phyloP scores from a whole-genome alignment of 257 asterid genomes.

The Penstemon eatonii region DNA sequence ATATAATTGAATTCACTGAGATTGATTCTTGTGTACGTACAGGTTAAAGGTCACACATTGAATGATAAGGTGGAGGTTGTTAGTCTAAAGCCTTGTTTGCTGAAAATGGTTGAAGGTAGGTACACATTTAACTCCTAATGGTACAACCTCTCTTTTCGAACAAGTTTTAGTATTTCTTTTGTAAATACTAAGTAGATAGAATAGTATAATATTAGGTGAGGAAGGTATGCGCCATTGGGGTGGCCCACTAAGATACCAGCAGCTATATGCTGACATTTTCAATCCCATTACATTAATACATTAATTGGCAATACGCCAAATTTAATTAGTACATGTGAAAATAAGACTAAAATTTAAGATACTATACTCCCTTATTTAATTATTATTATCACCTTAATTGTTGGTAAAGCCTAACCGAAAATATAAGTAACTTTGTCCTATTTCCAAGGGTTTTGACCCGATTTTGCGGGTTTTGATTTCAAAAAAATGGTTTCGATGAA shows the following conservation, averaged over 20 bases:
- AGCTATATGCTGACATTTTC: neutral
- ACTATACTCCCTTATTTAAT: neutral
- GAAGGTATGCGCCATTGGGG: too few relatives aligned
- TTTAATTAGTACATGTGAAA: neutral
- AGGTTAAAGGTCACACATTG: conserved; percentile 82
- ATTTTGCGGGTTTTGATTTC: too few relatives aligned
- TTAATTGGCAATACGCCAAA: neutral
- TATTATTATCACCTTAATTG: too few relatives aligned
- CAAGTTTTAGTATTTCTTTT: too few relatives aligned
- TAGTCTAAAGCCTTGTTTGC: conserved; percentile 79
- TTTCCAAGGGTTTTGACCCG: too few relatives aligned
- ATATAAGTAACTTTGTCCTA: too few relatives aligned
- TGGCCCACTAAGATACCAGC: neutral
- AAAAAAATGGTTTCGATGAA: too few relatives aligned
- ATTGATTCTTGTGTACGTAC: conserved; percentile 28
- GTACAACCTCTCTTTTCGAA: conserved; percentile 24
- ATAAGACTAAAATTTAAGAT: neutral
- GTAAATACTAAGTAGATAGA: too few relatives aligned
- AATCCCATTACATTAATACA: neutral
- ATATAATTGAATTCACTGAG: neutral
- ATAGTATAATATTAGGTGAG: too few relatives aligned
- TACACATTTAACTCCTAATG: conserved; percentile 23
- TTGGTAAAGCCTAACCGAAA: too few relatives aligned
- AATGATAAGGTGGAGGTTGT: conserved; percentile 77
- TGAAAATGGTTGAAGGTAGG: conserved; percentile 97